These are phyloP conservation scores for Dichotomocladium elegans DNA, from an alignment of 371 early-diverging fungal species.

Conservation along the genomic window DNA sequence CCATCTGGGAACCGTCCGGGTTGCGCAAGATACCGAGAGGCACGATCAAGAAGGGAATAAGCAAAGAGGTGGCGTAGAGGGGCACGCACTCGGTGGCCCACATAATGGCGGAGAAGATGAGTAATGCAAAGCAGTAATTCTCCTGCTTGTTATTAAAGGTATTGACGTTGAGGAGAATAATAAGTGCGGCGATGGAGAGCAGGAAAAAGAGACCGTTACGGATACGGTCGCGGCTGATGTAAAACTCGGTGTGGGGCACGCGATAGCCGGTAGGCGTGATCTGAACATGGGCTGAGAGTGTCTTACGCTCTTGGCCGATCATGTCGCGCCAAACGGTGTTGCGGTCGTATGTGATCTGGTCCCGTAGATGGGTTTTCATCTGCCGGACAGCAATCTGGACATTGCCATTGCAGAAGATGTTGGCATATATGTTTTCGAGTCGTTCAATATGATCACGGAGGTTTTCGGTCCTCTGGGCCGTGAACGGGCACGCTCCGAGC, in stretches of 20 bases:
- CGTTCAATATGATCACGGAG: conserved; percentile 52
- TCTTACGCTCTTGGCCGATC: conserved; percentile 69
- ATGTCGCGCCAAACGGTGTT: conserved; percentile 83
- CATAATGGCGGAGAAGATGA: conserved; percentile 60
- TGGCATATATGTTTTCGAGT: conserved; percentile 63
- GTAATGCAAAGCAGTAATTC: conserved; percentile 62
- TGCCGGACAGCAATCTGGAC: conserved; percentile 54
- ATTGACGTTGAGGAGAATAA: conserved; percentile 47
- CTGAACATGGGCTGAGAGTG: conserved; percentile 48
- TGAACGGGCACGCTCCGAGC: conserved; percentile 55
- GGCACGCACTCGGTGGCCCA: conserved; percentile 85
- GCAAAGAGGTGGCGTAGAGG: conserved; percentile 75
- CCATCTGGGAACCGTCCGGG: conserved; percentile 42
- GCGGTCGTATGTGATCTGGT: conserved; percentile 73
- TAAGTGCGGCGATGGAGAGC: conserved; percentile 54
- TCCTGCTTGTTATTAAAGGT: conserved; percentile 63
- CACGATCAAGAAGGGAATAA: conserved; percentile 78
- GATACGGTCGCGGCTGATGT: conserved; percentile 18
- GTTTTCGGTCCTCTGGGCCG: conserved; percentile 40
- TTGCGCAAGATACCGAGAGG: conserved; percentile 66
- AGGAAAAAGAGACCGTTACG: conserved; percentile 26
- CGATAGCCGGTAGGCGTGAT: conserved; percentile 22
- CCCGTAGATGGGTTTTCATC: conserved; percentile 64
- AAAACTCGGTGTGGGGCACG: conserved; percentile 34
- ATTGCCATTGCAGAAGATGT: conserved; percentile 54